Evolutionary conservation across 202 grass and related monocot genomes (phyloP), one percentile per base, ranked within the genome.

Genomic region (Schoenoplectus triqueter): DNA sequence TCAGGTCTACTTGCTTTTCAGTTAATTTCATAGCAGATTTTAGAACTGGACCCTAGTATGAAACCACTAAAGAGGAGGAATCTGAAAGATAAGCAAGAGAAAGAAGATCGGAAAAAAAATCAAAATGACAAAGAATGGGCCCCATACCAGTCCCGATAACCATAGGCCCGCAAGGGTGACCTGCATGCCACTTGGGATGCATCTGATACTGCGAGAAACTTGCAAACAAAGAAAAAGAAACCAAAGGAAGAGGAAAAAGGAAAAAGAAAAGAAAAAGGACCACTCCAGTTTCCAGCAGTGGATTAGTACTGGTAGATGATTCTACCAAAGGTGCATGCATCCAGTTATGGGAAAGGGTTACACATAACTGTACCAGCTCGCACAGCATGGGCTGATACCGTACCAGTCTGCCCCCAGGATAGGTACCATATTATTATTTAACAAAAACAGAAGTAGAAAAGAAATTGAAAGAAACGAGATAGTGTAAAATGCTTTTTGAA

Each of bases 1-100:
- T 78, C 55, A 20, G 8, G 47, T 11, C 55, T 14, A 57, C 56
- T 54, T 54, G 6, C 14, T 78, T 45, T 44, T 45, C 45, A n/a
- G 44, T 78, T 78, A 44, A 14, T 78, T 78, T 45, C 11, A n/a
- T 78, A 59, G 39, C 75, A 45, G 2, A 78, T 78, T 78, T 78
- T 59, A 40, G 22, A 78, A 76, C 57, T 57, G 5, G 22, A 17
- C 73, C 31, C 2, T 41, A n/a, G 73, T 59, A 59, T 60, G 14
- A 78, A 78, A 60, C 51, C 6, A 9, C 14, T 18, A 31, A 79
- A 79, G 61, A 79, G 21, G 54, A 60, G 31, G 31, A 31, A 61
- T 44, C 13, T 44, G 52, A 61, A 61, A 10, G 13, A 78, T 44
- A 11, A 78, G 54, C 21, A 59, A 2, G 60, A 44, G 61, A 78